Evolutionary conservation across 1,284 basidiomycete genomes (phyloP), one percentile per base, ranked within the genome.

Genomic region (Leccinum insolens): DNA sequence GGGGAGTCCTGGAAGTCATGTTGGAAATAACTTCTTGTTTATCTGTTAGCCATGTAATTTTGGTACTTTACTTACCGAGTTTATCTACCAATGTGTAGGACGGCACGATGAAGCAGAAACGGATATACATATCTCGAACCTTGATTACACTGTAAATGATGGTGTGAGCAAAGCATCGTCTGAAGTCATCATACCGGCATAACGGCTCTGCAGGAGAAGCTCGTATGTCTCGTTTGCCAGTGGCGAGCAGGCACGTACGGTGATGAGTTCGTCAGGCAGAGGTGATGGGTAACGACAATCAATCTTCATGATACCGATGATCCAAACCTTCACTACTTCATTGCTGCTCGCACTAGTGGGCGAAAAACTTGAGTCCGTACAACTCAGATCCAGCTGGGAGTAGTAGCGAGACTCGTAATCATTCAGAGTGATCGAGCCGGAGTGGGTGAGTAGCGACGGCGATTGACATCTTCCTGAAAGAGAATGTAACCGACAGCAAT

Each of bases 301-400:
- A 57, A 14, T 4, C 7, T 25, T 25, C 6, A 39, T 39, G 11
- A 14, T 15, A 6, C 7, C 52, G 15, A 57, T 57, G 22, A 57
- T 52, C 11, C 20, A 22, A 22, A 52, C 14, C 14, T 25, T 15
- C 20, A 57, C 22, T 25, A 8, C 22, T 11, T 11, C 22, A 4
- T 9, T 57, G 12, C 7, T 25, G 52, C 22, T 57, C 22, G 7
- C 15, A 39, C 39, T 39, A 7, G 11, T 20, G 20, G 6, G 20
- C 12, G 12, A 46, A 17, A 44, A 9, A 46, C 8, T 22, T 0
- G 0, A 83, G 70, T 0, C 82, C 79, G 65, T 81, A 84, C 0
- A 85, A 66, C 62, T 85, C 80, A 3, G 82, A 65, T 67, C 85
- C 84, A 0, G 81, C 71, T 62, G 84, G 82, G 0, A 79, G 12